Evolutionary conservation across 208 protist genomes (phyloP).

Genomic region (Angomonas desouzai): DNA sequence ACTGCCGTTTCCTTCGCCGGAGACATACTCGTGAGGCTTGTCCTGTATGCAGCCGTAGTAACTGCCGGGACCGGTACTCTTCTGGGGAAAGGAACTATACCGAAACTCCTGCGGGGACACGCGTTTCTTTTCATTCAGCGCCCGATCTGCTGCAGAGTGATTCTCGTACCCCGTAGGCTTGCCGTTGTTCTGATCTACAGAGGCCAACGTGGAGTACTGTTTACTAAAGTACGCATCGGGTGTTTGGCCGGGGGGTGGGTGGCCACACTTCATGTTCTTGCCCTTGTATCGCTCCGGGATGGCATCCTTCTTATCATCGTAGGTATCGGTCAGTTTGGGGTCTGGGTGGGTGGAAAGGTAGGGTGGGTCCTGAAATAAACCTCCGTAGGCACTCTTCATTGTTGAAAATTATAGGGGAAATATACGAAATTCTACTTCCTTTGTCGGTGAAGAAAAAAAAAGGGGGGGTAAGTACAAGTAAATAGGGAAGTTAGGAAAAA

Average conservation of each 20-base stretch:
- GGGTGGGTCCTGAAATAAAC: constrained; percentile 81
- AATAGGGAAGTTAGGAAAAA: not conserved
- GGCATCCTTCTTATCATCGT: constrained; percentile 72
- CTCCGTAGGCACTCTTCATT: constrained; percentile 76
- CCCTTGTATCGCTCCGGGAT: constrained; percentile 81
- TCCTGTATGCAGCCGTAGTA: constrained; percentile 84
- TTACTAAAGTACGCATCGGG: constrained; percentile 70
- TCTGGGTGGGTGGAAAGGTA: constrained; percentile 67
- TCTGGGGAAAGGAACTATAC: constrained; percentile 61
- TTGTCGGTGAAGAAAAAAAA: not conserved
- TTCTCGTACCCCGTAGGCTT: constrained; percentile 59
- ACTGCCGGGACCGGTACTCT: constrained; percentile 78
- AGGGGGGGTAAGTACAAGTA: no score
- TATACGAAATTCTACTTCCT: no score
- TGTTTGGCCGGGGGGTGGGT: constrained; percentile 26
- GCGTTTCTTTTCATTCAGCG: constrained; percentile 22
- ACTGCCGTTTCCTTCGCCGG: constrained; percentile 36
- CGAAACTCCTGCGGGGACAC: constrained; percentile 66
- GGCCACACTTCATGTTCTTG: constrained; percentile 46
- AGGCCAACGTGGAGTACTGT: constrained; percentile 76
- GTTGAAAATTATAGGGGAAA: constrained; percentile 14
- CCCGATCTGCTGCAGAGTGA: constrained; percentile 20
- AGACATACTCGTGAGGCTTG: constrained; percentile 70
- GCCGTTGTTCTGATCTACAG: constrained; percentile 62
- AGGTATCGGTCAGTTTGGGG: constrained; percentile 70